These are phyloP conservation scores for Artemisia argyi DNA, from an alignment of 129 eudicot species.

Conservation along the genomic window DNA sequence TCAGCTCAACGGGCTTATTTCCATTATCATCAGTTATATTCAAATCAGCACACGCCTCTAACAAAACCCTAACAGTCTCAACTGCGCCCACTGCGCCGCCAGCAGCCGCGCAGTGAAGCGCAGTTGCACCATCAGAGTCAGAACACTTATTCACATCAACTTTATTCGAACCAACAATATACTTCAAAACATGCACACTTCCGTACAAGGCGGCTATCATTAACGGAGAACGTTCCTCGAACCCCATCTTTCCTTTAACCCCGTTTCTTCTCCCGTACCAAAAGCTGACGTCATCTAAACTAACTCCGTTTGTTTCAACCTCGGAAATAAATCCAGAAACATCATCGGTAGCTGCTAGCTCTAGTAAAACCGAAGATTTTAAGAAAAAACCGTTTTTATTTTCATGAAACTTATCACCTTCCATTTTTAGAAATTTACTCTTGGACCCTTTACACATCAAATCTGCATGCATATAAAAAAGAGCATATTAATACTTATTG, in stretches of 20 bases:
- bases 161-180: constrained; percentile 30
- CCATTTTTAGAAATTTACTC: constrained; percentile 47
- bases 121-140: constrained; percentile 81
- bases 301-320: constrained; percentile 44
- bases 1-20: constrained; percentile 48
- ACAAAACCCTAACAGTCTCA: constrained; percentile 46
- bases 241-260: constrained; percentile 64
- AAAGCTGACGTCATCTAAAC: constrained; percentile 49
- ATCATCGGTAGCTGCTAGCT: constrained; percentile 74
- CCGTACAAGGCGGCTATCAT: constrained; percentile 84
- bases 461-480: constrained; percentile 25
- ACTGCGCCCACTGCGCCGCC: constrained; percentile 53
- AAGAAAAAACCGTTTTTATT: constrained; percentile 23
- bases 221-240: constrained; percentile 72
- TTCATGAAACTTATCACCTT: constrained; percentile 31
- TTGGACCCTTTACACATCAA: constrained; percentile 57
- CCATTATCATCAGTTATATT: constrained; percentile 44
- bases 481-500: constrained; percentile 1
- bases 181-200: constrained; percentile 48
- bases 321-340: constrained; percentile 43
- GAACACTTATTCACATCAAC: constrained; percentile 59
- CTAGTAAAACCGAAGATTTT: constrained; percentile 55
- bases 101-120: constrained; percentile 92
- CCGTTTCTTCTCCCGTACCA: constrained; percentile 87
- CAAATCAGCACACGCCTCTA: constrained; percentile 49